Conservation (phyloP, 129 eudicot species). For the Escallonia herrerae region DNA sequence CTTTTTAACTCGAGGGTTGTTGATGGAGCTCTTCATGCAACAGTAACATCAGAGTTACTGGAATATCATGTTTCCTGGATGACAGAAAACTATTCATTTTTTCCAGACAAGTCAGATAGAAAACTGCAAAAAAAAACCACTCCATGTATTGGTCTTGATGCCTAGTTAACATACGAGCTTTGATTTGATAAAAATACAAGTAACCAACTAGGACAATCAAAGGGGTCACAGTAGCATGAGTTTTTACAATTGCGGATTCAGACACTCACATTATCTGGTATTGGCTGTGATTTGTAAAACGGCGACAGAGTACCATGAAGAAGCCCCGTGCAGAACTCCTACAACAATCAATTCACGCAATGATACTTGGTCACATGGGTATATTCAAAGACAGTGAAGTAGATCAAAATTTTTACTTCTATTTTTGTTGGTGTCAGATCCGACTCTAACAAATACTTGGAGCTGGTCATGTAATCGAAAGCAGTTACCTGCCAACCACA, state of each 20-base stretch:
- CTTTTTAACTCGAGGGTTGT: no score
- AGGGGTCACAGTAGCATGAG: not conserved
- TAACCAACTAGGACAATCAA: not conserved
- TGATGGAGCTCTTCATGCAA: no score
- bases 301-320: conserved; percentile 44
- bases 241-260: not conserved
- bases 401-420: conserved; percentile 36
- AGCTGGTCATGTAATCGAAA: conserved; percentile 71
- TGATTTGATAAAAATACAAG: no score
- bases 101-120: no score
- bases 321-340: conserved; percentile 72
- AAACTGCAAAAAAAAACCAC: no score
- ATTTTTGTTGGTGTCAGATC: conserved; percentile 51
- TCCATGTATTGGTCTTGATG: no score
- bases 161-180: no score
- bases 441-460: conserved; percentile 71
- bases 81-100: no score
- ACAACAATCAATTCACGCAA: conserved; percentile 10
- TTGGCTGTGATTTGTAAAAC: conserved; percentile 74
- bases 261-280: conserved; percentile 79
- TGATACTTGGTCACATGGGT: conserved; percentile 8
- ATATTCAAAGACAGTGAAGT: conserved; percentile 14
- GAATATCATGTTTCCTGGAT: no score
- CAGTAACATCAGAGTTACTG: not conserved
- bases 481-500: conserved; percentile 55